Evolutionary conservation across 2,329 filamentous ascomycete species (phyloP).

Genomic region (Calonectria hawksworthii): DNA sequence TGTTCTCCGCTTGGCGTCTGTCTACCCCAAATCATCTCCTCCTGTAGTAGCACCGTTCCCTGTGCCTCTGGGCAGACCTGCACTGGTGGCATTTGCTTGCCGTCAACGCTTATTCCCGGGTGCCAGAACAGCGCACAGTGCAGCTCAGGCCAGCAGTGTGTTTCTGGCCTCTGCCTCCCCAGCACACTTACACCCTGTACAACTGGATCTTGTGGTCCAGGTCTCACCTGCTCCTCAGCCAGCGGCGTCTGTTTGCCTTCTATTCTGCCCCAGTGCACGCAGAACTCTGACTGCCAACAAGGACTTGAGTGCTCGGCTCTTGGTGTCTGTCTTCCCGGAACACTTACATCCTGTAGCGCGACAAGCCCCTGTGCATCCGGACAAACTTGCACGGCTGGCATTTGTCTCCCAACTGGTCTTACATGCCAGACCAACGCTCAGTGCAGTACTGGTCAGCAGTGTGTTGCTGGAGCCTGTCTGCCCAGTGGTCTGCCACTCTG

Average conservation of each 20-base stretch:
- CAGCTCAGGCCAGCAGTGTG: not conserved
- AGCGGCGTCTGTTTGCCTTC: not conserved
- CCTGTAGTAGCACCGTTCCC: not conserved
- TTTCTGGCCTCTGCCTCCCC: not conserved
- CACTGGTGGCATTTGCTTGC: not conserved
- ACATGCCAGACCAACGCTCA: not conserved
- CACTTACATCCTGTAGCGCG: not conserved
- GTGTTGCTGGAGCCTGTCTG: not conserved
- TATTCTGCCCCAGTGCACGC: not conserved
- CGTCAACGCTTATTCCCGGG: not conserved
- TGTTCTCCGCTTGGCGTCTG: slow-evolving; percentile 3
- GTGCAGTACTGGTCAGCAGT: slow-evolving; percentile 4
- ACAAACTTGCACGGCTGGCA: not conserved
- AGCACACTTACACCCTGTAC: not conserved
- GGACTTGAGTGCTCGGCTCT: not conserved
- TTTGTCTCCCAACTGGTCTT: not conserved
- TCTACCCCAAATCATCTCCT: not conserved
- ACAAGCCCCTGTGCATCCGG: not conserved
- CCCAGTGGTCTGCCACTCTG: not conserved
- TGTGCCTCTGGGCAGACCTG: slow-evolving; percentile 3
- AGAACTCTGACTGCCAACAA: not conserved
- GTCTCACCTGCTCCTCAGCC: not conserved
- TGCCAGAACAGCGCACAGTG: not conserved
- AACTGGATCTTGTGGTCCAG: not conserved
- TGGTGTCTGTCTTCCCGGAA: not conserved